These are phyloP conservation scores for Lizanozyma gosingica DNA, from an alignment of 1,139 yeast genomes.

Conservation along the genomic window DNA sequence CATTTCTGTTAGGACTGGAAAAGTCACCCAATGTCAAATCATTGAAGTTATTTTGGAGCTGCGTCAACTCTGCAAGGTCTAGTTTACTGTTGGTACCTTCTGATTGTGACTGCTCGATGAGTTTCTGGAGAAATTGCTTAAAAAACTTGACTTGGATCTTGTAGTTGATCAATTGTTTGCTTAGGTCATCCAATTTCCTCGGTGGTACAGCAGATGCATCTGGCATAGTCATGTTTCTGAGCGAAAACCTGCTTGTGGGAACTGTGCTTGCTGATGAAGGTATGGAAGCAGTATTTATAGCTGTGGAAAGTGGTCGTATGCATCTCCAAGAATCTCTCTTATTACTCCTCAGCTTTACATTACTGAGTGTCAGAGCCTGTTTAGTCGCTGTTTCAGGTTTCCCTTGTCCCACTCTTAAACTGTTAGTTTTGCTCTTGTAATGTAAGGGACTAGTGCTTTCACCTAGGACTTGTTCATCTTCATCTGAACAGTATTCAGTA, in stretches of 20 bases:
- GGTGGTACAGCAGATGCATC: background rate
- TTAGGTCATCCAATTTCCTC: background rate
- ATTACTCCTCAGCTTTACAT: background rate
- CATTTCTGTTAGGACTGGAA: background rate
- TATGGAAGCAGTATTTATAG: background rate
- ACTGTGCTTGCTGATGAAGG: background rate
- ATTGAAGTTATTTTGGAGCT: conserved; percentile 16
- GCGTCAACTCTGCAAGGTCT: conserved; percentile 17
- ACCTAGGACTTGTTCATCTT: no score
- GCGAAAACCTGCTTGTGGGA: background rate
- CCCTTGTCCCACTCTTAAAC: no score
- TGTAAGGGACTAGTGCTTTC: no score
- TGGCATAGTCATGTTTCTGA: background rate
- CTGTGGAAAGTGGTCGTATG: background rate
- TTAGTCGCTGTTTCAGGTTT: no score
- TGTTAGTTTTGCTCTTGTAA: no score
- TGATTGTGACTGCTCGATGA: conserved; percentile 14
- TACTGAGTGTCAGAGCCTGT: no score
- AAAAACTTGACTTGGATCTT: conserved; percentile 35
- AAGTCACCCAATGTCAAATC: conserved; percentile 3
- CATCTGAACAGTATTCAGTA: no score
- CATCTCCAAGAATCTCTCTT: background rate
- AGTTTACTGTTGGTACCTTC: conserved; percentile 9
- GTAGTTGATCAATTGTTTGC: conserved; percentile 22
- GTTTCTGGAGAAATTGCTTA: conserved; percentile 31